These are phyloP conservation scores for Arthrobotrys musiformis DNA, from an alignment of 2,329 filamentous ascomycete species.

Conservation along the genomic window DNA sequence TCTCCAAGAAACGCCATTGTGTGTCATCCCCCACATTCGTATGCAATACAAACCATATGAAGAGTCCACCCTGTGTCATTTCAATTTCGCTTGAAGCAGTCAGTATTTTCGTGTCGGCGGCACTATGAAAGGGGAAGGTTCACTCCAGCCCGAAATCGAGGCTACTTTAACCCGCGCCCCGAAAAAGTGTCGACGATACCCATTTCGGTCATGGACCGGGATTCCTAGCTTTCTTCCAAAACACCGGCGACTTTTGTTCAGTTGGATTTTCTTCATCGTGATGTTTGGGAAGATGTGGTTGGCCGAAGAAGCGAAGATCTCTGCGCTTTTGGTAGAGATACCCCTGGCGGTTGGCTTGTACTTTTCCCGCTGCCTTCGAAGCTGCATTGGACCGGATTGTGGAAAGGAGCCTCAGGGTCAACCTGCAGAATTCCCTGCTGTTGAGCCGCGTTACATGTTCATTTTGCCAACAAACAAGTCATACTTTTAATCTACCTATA, in stretches of 20 bases:
- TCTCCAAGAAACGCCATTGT: constrained; percentile 32
- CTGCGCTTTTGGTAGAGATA: constrained; percentile 35
- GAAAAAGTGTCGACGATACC: constrained; percentile 12
- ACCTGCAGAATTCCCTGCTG: constrained; percentile 22
- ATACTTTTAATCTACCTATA: too few species aligned
- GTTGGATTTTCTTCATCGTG: not conserved
- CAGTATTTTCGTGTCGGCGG: constrained; percentile 16
- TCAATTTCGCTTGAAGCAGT: constrained; percentile 29
- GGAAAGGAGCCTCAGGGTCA: constrained; percentile 54
- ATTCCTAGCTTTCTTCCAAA: constrained; percentile 11
- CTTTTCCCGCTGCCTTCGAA: not conserved
- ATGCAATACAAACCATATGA: too few species aligned
- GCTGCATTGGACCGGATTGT: not conserved
- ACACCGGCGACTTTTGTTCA: constrained; percentile 42
- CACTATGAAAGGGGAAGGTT: constrained; percentile 30
- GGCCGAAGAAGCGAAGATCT: constrained; percentile 27
- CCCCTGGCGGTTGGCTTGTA: constrained; percentile 41
- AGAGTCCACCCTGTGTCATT: constrained; percentile 34
- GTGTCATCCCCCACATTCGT: constrained; percentile 23
- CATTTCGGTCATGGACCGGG: constrained; percentile 3
- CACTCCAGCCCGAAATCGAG: too few species aligned
- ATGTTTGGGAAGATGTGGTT: constrained; percentile 15
- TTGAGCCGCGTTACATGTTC: not conserved
- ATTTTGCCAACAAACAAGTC: not conserved
- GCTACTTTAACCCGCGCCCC: too few species aligned